Evolutionary conservation across 73 alveolate species (phyloP), one percentile per base, ranked within the genome.

Genomic region (Paraurostyla sp.): DNA sequence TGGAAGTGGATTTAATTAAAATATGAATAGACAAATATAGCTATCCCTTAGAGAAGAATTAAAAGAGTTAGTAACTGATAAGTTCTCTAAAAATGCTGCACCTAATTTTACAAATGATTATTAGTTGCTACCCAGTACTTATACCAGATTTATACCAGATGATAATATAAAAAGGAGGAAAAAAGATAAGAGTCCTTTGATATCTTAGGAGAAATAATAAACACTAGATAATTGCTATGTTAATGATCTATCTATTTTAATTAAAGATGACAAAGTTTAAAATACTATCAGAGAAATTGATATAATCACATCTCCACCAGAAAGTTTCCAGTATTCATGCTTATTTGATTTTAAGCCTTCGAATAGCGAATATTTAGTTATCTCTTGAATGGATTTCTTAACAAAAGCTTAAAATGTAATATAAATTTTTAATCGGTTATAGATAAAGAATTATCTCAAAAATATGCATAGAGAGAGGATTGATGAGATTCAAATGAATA

Each of bases 391-490:
- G 3, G 78, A 78, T 40, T 78, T 36, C 32, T 9, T 78, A 43
- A 32, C 89, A 6, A 78, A 78, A 27, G 25, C 49, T 11, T 52
- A 78, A 54, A 73, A 73, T n/a, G 82, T 65, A 65, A 65, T 0
- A 13, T 15, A 9, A 4, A 35, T 65, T 16, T 7, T 65, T 18
- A 65, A 22, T 65, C 43, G 7, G 7, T 23, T 65, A 38, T 50
- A 73, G 89, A 78, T 78, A 6, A 36, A 78, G 75, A 78, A 50
- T 51, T 49, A 49, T 78, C 4, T 78, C 45, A 49, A 41, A 52
- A 78, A 54, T 35, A 15, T 51, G 50, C 22, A 6, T 13, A 50
- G 78, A 52, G 78, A 54, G 33, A 50, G 78, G 59, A 41, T 43
- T 22, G 76, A 78, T 29, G 68, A 33, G 89, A 49, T 51, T 51